Evolutionary conservation across 805 yeast species (phyloP), one percentile per base, ranked within the genome.

Genomic region (Kluyveromyces aestuarii): DNA sequence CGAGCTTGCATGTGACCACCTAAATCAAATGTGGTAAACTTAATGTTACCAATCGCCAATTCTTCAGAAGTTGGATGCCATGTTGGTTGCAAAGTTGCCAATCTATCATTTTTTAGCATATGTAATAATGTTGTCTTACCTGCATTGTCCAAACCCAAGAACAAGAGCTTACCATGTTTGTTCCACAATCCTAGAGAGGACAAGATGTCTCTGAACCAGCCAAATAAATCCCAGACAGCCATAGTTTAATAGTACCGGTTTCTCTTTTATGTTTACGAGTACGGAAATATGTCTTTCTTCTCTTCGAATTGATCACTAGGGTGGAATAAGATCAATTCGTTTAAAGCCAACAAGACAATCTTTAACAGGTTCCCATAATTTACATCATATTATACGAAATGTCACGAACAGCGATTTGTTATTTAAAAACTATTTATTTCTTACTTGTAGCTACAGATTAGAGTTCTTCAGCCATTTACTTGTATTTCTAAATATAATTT

Each of bases 1-100:
- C 99, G 90, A 45, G 99, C 98, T 72, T 91, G 97, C 69, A 80
- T 84, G 74, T 93, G 99, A 41, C 99, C 99, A 71, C 99, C 99
- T 59, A 93, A 77, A 69, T 93, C 99, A 62, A 93, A 93, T 27
- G 99, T 93, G 52, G 99, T 93, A 77, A 93, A 93, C 68, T 91
- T 84, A 53, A 91, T 95, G 59, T 86, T 84, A 58, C 98, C 99
- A 61, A 93, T 93, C 53, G 97, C 90, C 61, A 93, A 79, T 68
- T 93, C 99, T 71, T 93, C 99, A 25, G 96, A 88, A 17, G 99
- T 89, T 62, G 99, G 99, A 69, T 93, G 99, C 70, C 90, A 81
- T 27, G 99, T 93, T 60, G 99, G 99, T 70, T 89, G 96, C 61
- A 93, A 78, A 44, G 97, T 89, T 51, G 99, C 99, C 72, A 93